A percentile compares a stretch with the other conserved stretches of the same genome.
Conservation (phyloP, 768 basidiomycete genomes). For the Boletus reticulatus region DNA sequence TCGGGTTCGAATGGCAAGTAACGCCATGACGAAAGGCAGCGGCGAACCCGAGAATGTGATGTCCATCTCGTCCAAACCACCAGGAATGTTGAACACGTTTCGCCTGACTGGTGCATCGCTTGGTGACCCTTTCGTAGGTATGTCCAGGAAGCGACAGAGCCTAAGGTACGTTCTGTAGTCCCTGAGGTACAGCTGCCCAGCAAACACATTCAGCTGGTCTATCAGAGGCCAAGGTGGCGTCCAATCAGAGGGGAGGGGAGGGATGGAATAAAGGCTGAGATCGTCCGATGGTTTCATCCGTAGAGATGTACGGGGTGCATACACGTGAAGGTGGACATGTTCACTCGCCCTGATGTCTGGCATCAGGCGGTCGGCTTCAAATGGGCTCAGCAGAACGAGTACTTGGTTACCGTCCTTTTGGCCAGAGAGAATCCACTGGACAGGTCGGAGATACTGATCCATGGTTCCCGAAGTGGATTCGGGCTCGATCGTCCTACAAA, state of each 20-base stretch:
- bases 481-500: constrained; percentile 7
- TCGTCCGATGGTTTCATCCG: constrained; percentile 37
- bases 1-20: constrained; percentile 20
- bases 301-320: constrained; percentile 35
- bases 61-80: not conserved
- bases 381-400: constrained; percentile 22
- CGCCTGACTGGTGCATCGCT: not conserved
- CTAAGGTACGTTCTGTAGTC: constrained; percentile 9
- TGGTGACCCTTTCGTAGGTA: not conserved
- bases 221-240: not conserved
- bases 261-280: constrained; percentile 11
- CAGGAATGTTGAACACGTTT: constrained; percentile 3
- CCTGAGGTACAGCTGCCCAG: no score
- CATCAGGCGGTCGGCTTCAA: constrained; percentile 35
- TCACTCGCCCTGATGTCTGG: constrained; percentile 34
- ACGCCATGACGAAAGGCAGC: constrained; percentile 22
- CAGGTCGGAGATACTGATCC: constrained; percentile 11
- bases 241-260: not conserved
- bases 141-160: constrained; percentile 23
- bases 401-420: not conserved
- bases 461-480: not conserved
- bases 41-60: constrained; percentile 32
- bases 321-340: constrained; percentile 38
- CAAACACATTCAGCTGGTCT: no score
- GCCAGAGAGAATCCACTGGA: constrained; percentile 21